phyloP scores from a whole-genome alignment of 208 protist genomes.

The Crithidia thermophila region DNA sequence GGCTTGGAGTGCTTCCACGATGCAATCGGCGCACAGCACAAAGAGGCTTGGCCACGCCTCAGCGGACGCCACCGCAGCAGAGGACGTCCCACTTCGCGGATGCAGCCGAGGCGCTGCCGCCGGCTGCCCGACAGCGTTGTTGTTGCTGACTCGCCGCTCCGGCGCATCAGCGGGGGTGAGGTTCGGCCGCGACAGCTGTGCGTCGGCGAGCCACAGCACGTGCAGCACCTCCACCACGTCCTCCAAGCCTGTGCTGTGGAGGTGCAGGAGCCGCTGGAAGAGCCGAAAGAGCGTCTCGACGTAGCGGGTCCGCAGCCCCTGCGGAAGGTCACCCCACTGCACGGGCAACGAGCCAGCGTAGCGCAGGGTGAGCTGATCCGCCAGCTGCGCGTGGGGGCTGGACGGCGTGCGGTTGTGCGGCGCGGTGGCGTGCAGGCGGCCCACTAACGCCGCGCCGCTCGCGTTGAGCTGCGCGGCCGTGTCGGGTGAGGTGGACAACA shows the following conservation, averaged over 20 bases:
- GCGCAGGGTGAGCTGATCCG: no score
- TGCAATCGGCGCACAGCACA: not conserved
- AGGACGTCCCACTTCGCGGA: not conserved
- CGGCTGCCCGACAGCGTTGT: not conserved
- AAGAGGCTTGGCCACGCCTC: constrained; percentile 15
- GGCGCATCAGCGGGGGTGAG: not conserved
- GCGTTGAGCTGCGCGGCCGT: constrained; percentile 5
- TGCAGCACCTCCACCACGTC: constrained; percentile 29
- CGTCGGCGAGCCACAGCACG: constrained; percentile 31
- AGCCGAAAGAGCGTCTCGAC: constrained; percentile 21
- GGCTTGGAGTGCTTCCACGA: not conserved
- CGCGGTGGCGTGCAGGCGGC: not conserved
- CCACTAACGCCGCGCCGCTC: not conserved
- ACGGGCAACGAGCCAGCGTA: constrained; percentile 11
- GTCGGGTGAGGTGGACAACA: not conserved
- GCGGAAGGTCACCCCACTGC: constrained; percentile 12
- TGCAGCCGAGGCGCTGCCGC: not conserved
- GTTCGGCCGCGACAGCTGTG: not conserved
- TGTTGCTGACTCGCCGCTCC: not conserved
- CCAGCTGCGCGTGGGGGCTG: no score
- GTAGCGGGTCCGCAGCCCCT: constrained; percentile 23
- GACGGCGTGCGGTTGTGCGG: not conserved
- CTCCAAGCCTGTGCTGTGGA: constrained; percentile 7
- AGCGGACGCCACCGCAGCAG: not conserved
- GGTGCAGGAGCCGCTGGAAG: constrained; percentile 11